These are phyloP conservation scores for Speleostelium caveatum DNA, from an alignment of 78 protist genomes.

Conservation along the genomic window DNA sequence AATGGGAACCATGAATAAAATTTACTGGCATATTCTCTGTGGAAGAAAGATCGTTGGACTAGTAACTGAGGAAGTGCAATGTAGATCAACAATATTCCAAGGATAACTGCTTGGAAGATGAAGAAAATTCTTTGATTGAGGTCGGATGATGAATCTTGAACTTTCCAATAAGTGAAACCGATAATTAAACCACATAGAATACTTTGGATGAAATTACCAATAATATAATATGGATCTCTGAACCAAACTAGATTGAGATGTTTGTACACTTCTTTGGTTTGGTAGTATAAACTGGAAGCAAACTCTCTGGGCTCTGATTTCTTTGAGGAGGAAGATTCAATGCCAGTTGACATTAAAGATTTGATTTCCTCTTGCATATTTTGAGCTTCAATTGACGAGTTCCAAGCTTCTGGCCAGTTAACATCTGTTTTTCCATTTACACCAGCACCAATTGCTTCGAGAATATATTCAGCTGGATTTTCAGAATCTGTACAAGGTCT, in stretches of 20 bases:
- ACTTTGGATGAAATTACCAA: conserved; percentile 66
- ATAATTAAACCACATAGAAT: conserved; percentile 33
- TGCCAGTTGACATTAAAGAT: background rate
- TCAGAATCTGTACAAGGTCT: conserved; percentile 46
- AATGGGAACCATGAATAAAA: conserved; percentile 79
- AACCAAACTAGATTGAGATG: conserved; percentile 58
- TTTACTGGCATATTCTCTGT: conserved; percentile 64
- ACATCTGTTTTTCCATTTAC: conserved; percentile 54
- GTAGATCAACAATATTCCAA: conserved; percentile 57
- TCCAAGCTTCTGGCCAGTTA: conserved; percentile 79
- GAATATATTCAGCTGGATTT: conserved; percentile 86
- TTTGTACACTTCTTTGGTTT: conserved; percentile 66
- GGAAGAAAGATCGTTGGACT: conserved; percentile 53
- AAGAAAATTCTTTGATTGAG: conserved; percentile 50
- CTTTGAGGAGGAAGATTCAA: background rate
- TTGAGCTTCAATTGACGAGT: conserved; percentile 42
- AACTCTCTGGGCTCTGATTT: conserved; percentile 11
- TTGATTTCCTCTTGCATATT: conserved; percentile 5
- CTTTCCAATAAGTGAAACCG: conserved; percentile 66
- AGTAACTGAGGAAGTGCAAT: conserved; percentile 34
- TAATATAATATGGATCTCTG: conserved; percentile 56
- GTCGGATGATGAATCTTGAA: conserved; percentile 52
- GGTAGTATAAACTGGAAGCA: conserved; percentile 44
- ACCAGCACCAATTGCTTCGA: conserved; percentile 83
- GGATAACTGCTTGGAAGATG: conserved; percentile 57